Evolutionary conservation across 2,329 filamentous ascomycete species (phyloP), one percentile per base, ranked within the genome.

Genomic region (Cytospora mali): DNA sequence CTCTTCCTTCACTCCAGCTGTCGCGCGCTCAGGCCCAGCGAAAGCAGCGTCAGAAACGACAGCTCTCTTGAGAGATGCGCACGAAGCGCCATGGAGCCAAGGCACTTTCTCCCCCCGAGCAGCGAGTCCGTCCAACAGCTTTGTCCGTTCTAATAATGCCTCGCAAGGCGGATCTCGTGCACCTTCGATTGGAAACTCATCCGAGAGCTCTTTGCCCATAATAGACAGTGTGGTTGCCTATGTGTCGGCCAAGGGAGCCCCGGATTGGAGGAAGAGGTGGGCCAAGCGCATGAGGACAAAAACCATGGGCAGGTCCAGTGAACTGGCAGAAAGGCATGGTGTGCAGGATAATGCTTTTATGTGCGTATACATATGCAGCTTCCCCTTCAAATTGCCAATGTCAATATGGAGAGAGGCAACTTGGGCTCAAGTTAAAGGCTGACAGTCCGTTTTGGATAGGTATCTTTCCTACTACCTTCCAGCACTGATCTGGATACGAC

Each of bases 401-500:
- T 54, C 23, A 50, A 31, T 33, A n/a, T 21, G 51, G 39, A n/a
- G 48, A 27, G 7, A 18, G 33, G 33, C 33, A 4, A 46, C 3
- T 16, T 18, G 18, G n/a, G 35, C 35, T 13, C 9, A 4, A 13
- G 16, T 18, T 29, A 13, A 29, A 28, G 10, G 50, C 39, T 58
- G 66, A 66, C 67, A 67, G 56, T 25, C 33, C 62, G 10, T 28
- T 11, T 64, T 46, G 7, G 16, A 11, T 18, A 93, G 90, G 86
- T 97, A 98, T 73, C 76, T 97, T 65, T 88, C 89, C 4, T 98
- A 99, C 79, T 99, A 99, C 73, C 81, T 99, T 52, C 95, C 95
- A 0, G 91, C 93, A 66, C 79, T 97, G 68, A 93, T 89, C 67
- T 99, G 95, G 95, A 89, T 96, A 66, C 83, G 81, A 58, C 92